A percentile compares a stretch with the other conserved stretches of the same genome.
Conservation (phyloP, 73 alveolate species). For the Paramecium octaurelia region DNA sequence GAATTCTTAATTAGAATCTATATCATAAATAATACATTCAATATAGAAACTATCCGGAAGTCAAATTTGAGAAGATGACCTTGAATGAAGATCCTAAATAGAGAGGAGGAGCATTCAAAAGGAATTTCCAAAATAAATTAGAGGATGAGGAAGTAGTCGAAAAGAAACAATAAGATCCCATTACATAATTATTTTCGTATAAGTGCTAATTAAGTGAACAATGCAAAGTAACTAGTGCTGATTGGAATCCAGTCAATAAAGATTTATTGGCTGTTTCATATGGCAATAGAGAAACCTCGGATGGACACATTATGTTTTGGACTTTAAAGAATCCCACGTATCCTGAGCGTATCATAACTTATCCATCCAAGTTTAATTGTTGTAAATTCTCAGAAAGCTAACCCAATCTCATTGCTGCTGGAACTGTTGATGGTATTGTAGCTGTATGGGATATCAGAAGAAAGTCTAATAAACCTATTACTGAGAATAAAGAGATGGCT, state of each 20-base stretch:
- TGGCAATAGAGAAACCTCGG: conserved; percentile 86
- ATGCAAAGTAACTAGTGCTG: conserved; percentile 89
- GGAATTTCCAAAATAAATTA: conserved; percentile 72
- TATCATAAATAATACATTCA: conserved; percentile 93
- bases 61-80: conserved; percentile 73
- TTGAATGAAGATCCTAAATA: conserved; percentile 70
- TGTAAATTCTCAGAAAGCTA: conserved; percentile 88
- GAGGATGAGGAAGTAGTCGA: conserved; percentile 78
- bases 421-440: conserved; percentile 94
- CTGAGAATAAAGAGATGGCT: conserved; percentile 88
- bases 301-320: conserved; percentile 95
- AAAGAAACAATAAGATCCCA: conserved; percentile 75
- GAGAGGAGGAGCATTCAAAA: conserved; percentile 58
- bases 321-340: conserved; percentile 93
- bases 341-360: conserved; percentile 94
- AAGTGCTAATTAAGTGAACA: conserved; percentile 80
- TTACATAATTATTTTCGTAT: conserved; percentile 84
- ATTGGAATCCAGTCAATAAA: conserved; percentile 90
- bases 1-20: conserved; percentile 92
- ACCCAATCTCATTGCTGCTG: conserved; percentile 94
- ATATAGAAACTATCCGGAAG: conserved; percentile 95
- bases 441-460: conserved; percentile 91
- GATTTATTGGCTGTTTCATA: conserved; percentile 95
- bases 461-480: conserved; percentile 87
- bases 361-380: conserved; percentile 85